Percentiles rank a stretch among this genome's conserved stretches.
Evolutionary conservation across 768 basidiomycete species (phyloP).

Genomic region (Tricholoma sp.): DNA sequence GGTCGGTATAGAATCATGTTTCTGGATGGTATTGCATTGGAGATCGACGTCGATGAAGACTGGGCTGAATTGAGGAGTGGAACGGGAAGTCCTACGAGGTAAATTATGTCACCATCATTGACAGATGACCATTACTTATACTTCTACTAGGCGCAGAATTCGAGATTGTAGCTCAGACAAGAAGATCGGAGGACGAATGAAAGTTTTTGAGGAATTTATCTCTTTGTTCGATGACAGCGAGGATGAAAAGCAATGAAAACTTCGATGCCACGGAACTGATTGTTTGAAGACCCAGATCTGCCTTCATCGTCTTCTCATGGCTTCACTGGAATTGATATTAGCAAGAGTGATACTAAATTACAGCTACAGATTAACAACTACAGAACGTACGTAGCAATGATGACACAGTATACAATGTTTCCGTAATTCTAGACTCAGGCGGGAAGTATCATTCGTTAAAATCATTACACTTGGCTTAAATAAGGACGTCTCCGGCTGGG

Average conservation of each 20-base stretch:
- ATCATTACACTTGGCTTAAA: background rate
- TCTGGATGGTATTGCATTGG: conserved; percentile 32
- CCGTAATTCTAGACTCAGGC: background rate
- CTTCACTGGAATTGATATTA: too few relatives aligned
- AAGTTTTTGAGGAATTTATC: conserved; percentile 36
- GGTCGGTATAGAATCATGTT: conserved; percentile 41
- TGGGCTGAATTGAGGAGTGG: conserved; percentile 28
- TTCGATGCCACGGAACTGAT: background rate
- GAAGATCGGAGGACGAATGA: conserved; percentile 34
- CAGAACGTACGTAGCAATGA: background rate
- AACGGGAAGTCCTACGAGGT: conserved; percentile 25
- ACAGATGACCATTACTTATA: background rate
- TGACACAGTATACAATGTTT: background rate
- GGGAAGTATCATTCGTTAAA: background rate
- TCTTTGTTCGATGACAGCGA: conserved; percentile 32
- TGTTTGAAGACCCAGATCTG: background rate
- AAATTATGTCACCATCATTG: conserved; percentile 5
- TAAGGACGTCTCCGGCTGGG: background rate
- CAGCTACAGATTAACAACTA: background rate
- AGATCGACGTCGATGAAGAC: conserved; percentile 40
- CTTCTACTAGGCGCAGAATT: conserved; percentile 25
- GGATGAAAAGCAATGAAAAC: background rate
- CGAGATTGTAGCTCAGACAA: conserved; percentile 26
- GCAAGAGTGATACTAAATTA: too few relatives aligned
- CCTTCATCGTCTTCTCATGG: too few relatives aligned